Evolutionary conservation across 2,329 filamentous ascomycete species (phyloP), one percentile per base, ranked within the genome.

Genomic region (Pleomassaria siparia): DNA sequence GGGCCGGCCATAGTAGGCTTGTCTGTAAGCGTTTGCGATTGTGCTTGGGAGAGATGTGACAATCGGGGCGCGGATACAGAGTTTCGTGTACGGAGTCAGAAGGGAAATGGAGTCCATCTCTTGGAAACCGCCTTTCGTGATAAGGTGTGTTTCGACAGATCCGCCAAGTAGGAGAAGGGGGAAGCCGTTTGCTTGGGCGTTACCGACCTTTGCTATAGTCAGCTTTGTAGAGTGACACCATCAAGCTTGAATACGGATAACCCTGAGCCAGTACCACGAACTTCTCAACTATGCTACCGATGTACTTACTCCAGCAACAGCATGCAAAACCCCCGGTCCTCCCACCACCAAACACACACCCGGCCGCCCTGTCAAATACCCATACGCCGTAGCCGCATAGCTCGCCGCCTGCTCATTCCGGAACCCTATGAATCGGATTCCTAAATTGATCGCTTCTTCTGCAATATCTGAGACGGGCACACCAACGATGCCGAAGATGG

Each of bases 351-450:
- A 69, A 59, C 79, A 82, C 10, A 82, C 75, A 3, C 79, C 80
- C 3, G 79, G 79, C 46, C 63, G 74, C 22, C 79, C 79, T 2
- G 77, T 81, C 58, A 82, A 69, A 54, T 81, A 83, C 15, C 79
- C 80, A 74, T 82, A 82, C 8, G 76, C 77, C 37, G 76, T 78
- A 3, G 80, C 80, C n/a, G 80, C 80, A 71, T 82, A 82, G 51
- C 75, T 76, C 20, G 78, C 79, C 12, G 80, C 78, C 62, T 83
- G 80, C 55, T 83, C 80, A 53, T 82, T 83, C 15, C 80, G 70
- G 55, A 82, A 82, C 32, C 75, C 79, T 45, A 83, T 76, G 60
- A 82, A 82, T 29, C 77, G 73, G 53, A 83, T 81, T 0, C 80
- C 79, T 36, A 80, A 63, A 44, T 79, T 76, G 59, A 82, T 77